Evolutionary conservation across 78 protist species (phyloP), one percentile per base, ranked within the genome.

Genomic region (Isochrysis galbana): DNA sequence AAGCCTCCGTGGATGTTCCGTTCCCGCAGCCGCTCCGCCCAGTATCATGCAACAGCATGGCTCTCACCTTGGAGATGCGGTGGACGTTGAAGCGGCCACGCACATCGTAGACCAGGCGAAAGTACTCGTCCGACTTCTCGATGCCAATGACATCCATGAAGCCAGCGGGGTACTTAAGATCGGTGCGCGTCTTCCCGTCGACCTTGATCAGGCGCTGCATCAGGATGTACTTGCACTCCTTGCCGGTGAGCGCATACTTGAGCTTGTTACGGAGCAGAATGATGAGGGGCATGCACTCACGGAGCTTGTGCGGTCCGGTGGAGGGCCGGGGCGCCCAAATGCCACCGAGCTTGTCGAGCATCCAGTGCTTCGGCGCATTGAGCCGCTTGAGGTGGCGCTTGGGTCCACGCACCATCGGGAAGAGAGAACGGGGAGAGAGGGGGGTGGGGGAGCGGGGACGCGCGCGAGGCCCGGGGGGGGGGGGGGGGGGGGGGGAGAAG

Each of bases 301-400:
- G 96, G n/a, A 93, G 80, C 98, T 99, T 99, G 99, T 99, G 99
- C 84, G 99, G 99, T 44, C 99, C 99, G 5, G 98, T 14, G 39
- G 97, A 87, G 44, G 99, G 99, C 51, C 96, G 84, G 46, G 99
- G 99, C 1, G 99, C 99, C 74, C 39, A 98, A 77, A 91, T 94
- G 44, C 99, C 99, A 87, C 98, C 92, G 78, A 99, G 95, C 96
- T 99, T 99, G 97, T 96, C 98, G 55, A 99, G 96, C 99, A 98
- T 98, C 99, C 99, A 98, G 95, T 98, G 98, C 89, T 77, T 83
- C 92, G 99, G 99, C 87, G 99, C 99, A 86, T 87, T 69, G 72
- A 99, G 92, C 91, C 99, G 97, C 98, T 99, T 99, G 82, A 99
- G 80, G 95, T 98, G 99, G 94, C 97, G 95, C 97, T 98, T 98